Evolutionary conservation across 306 rosid genomes (phyloP), one percentile per base, ranked within the genome.

Genomic region (Sechiopsis laciniata): DNA sequence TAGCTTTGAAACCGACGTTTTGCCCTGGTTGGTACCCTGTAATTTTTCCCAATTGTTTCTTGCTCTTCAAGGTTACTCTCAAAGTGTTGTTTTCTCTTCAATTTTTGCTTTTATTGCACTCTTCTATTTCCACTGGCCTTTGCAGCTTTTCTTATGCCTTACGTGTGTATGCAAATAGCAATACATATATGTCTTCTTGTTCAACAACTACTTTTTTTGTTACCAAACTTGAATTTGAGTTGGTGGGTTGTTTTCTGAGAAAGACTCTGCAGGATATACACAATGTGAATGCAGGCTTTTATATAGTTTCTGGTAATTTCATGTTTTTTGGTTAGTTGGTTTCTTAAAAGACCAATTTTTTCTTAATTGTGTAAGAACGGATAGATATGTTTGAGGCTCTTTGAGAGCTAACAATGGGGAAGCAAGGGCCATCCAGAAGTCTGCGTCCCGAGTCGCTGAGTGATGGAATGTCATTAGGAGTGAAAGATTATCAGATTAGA

Each of bases 41-140:
- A 57, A 83, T 74, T 85, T 77, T 85, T 83, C 74, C 57, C 32
- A 71, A 58, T 13, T 29, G 48, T 83, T 84, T 79, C 90, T 87
- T 86, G 85, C 57, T 77, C 21, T 77, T 77, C 20, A 84, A 87
- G 94, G 79, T 85, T 84, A 51, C 75, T 82, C 74, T 76, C 16
- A 55, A 42, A 77, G 74, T 84, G 74, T 71, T 63, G 77, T 78
- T 83, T 67, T 72, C 83, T 79, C 82, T 82, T 82, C 82, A 72
- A 8, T 78, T 82, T 80, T 87, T 65, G 90, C 98, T 84, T 92
- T 19, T 71, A 56, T 79, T 79, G 53, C 83, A 92, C 97, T 88
- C 87, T 42, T 87, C 83, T 55, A 54, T 73, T 74, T 74, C 45
- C 54, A 71, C 46, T 26, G 73, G 72, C 37, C 37, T 32, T 32